Evolutionary conservation across 148 eudicot genomes (phyloP), one percentile per base, ranked within the genome.

Genomic region (Gaultheria prostrata): DNA sequence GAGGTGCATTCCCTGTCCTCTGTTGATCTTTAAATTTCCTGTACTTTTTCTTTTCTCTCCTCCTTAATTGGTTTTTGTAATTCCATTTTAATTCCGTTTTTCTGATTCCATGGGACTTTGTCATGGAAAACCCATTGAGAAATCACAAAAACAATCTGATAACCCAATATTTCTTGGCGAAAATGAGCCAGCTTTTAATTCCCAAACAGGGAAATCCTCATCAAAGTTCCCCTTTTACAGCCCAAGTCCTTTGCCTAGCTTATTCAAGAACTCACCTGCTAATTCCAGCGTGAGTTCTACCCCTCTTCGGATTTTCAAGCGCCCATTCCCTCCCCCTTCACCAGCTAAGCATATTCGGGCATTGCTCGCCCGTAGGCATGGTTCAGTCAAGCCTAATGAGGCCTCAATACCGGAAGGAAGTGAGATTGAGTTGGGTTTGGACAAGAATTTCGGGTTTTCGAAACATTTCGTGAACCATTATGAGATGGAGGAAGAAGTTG

Each of bases 311-410:
- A 82, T 94, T 75, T 89, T 96, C 46, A 94, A 94, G 84, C 92
- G 93, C 50, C 97, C 98, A 15, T 95, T 94, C 69, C 98, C 98
- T 2, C 99, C 99, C 0, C 98, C 99, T 9, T 94, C 98, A 0
- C 99, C 99, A 45, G 99, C 99, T 0, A 96, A 96, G 85, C 99
- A 96, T 78, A 96, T 96, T 39, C 87, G 95, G 81, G 97, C 99
- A 2, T 88, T 96, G 84, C 89, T 94, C 30, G 95, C 97, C 8
- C 89, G 99, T 21, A 86, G 99, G 84, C 97, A 94, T 57, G 98
- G 98, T 76, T 93, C 98, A 6, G 89, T 91, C 0, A 96, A 93
- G 93, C 98, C 97, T 70, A 97, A 91, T 85, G 98, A 90, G 84
- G 97, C 91, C 73, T 89, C 97, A 28, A 97, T 97, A 76, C 99